A percentile compares a stretch with the other conserved stretches of the same genome.
These are phyloP conservation scores for Paragyromitra xinjiangensis DNA, from an alignment of 495 filamentous ascomycete species.

Conservation along the genomic window DNA sequence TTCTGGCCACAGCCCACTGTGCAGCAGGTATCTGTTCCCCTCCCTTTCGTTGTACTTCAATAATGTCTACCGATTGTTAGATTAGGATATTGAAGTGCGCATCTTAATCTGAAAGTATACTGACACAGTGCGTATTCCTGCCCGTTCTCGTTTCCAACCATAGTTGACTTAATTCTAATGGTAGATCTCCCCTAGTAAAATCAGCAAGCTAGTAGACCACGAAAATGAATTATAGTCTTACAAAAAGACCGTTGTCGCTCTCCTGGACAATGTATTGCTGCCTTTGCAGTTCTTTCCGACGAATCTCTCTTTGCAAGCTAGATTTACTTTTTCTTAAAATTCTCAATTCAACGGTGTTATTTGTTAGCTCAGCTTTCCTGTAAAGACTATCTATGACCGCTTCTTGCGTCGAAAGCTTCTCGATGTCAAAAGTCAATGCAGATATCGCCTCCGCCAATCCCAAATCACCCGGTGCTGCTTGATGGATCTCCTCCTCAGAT, in stretches of 20 bases:
- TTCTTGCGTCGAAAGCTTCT: slow-evolving; percentile 86
- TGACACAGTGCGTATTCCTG: slow-evolving; percentile 89
- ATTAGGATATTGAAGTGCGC: neutral
- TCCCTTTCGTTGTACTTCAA: slow-evolving; percentile 88
- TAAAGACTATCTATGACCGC: slow-evolving; percentile 90
- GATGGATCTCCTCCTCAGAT: slow-evolving; percentile 83
- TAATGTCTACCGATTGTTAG: slow-evolving; percentile 65
- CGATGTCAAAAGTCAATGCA: slow-evolving; percentile 83
- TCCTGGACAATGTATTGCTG: slow-evolving; percentile 98
- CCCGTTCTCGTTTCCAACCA: slow-evolving; percentile 91
- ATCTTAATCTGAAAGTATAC: slow-evolving; percentile 43
- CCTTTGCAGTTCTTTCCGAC: slow-evolving; percentile 91
- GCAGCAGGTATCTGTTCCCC: slow-evolving; percentile 89
- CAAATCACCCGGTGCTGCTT: slow-evolving; percentile 94
- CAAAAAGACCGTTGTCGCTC: slow-evolving; percentile 96
- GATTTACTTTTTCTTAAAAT: slow-evolving; percentile 94
- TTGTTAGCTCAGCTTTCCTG: slow-evolving; percentile 93
- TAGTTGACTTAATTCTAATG: slow-evolving; percentile 87
- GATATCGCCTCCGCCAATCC: slow-evolving; percentile 93
- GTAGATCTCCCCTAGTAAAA: slow-evolving; percentile 71
- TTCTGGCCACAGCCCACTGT: slow-evolving; percentile 78
- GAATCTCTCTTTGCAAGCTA: slow-evolving; percentile 89
- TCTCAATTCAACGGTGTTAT: slow-evolving; percentile 90
- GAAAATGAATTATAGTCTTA: slow-evolving; percentile 9
- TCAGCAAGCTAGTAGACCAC: neutral